Evolutionary conservation across 148 eudicot species (phyloP).

Genomic region (Silene latifolia): DNA sequence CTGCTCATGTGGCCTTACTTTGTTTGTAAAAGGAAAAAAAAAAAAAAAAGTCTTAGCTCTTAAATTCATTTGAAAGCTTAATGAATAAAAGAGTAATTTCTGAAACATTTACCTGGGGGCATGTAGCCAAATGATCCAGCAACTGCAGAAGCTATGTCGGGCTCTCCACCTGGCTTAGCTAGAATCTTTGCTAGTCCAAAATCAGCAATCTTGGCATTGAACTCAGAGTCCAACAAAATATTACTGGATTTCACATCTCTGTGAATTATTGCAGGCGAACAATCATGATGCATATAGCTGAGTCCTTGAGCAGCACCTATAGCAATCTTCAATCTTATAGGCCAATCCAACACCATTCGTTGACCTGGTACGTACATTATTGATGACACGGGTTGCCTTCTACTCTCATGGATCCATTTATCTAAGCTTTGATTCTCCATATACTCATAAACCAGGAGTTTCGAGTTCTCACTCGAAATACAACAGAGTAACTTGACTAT

Average conservation of each 20-base stretch:
- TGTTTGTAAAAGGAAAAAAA: no score
- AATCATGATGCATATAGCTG: conserved; percentile 72
- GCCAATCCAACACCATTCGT: conserved; percentile 48
- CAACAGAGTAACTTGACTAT: conserved; percentile 78
- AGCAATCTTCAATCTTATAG: conserved; percentile 52
- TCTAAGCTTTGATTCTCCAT: conserved; percentile 70
- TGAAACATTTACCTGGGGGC: conserved; percentile 48
- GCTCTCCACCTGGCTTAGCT: conserved; percentile 44
- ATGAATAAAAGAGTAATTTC: no score
- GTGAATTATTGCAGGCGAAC: conserved; percentile 59
- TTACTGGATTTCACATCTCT: conserved; percentile 74
- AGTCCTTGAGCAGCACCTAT: conserved; percentile 70
- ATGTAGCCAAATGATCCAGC: conserved; percentile 80
- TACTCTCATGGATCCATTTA: conserved; percentile 50
- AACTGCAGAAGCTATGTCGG: conserved; percentile 51
- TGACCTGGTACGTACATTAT: not conserved
- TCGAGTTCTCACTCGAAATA: conserved; percentile 54
- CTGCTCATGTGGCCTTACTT: no score
- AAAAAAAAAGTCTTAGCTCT: no score
- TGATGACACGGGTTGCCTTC: conserved; percentile 5
- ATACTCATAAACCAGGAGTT: conserved; percentile 68
- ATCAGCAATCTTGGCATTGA: conserved; percentile 68
- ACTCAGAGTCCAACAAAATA: conserved; percentile 58
- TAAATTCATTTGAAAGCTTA: no score
- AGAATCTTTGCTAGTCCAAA: conserved; percentile 59